Conservation (phyloP, 345 rosid genomes). For the Populus tremula region DNA sequence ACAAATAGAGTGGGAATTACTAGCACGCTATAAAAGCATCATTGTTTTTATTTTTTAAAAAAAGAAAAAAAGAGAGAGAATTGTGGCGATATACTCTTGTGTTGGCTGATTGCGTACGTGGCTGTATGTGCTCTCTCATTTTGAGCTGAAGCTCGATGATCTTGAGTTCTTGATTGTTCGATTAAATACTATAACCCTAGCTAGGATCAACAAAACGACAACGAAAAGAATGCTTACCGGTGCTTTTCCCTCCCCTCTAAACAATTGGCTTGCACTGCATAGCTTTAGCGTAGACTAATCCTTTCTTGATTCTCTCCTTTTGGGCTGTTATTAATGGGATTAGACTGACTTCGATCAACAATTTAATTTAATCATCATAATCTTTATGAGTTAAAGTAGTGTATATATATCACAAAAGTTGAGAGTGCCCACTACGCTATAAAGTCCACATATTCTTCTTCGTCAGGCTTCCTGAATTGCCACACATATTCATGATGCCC, state of each 20-base stretch:
- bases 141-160: neutral
- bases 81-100: too few relatives aligned
- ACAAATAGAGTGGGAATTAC: neutral
- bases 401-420: conserved; percentile 7
- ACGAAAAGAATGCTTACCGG: neutral
- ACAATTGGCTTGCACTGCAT: conserved; percentile 13
- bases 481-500: conserved; percentile 18
- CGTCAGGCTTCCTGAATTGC: conserved; percentile 7
- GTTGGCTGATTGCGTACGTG: neutral
- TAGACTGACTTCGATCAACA: conserved; percentile 21
- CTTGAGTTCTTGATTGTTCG: neutral
- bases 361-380: neutral
- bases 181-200: neutral
- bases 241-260: neutral
- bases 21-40: neutral
- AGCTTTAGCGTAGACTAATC: conserved; percentile 9
- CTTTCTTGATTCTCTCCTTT: conserved; percentile 4
- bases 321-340: conserved; percentile 10
- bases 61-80: too few relatives aligned
- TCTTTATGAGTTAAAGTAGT: neutral
- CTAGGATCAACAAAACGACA: conserved; percentile 1
- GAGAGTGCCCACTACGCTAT: conserved; percentile 2
- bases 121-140: too few relatives aligned
- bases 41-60: neutral
- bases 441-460: neutral